phyloP scores from a whole-genome alignment of 257 asterid genomes.

The Rhazya stricta region DNA sequence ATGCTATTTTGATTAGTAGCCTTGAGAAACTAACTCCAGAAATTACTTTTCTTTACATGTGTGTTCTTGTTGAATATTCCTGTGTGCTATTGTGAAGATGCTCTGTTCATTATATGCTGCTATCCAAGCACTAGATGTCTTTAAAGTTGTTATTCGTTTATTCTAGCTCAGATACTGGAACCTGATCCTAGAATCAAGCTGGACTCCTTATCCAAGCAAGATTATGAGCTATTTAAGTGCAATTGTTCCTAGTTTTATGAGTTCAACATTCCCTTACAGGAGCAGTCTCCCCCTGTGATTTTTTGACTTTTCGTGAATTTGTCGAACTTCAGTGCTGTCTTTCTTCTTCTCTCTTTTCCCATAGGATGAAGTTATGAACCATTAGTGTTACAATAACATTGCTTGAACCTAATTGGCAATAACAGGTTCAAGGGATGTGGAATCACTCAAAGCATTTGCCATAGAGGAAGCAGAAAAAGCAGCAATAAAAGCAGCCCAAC shows the following conservation, averaged over 20 bases:
- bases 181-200: background rate
- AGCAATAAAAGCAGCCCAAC: constrained; percentile 14
- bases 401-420: constrained; percentile 14
- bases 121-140: background rate
- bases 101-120: background rate
- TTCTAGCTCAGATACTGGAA: background rate
- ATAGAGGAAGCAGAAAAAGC: constrained; percentile 50
- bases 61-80: background rate
- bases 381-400: background rate
- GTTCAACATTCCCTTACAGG: background rate
- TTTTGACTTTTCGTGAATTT: background rate
- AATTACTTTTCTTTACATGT: background rate
- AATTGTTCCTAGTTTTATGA: background rate
- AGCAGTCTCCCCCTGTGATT: background rate
- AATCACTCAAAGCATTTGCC: constrained; percentile 56
- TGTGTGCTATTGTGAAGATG: background rate
- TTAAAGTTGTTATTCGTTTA: background rate
- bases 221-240: background rate
- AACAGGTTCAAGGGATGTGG: constrained; percentile 43
- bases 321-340: background rate
- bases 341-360: background rate
- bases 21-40: background rate
- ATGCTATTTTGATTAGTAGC: background rate
- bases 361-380: background rate
- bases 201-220: background rate